Percentiles rank a stretch among this genome's conserved stretches.
These are phyloP conservation scores for Ganoderma lucidum DNA, from an alignment of 1,284 basidiomycete species.

Conservation along the genomic window DNA sequence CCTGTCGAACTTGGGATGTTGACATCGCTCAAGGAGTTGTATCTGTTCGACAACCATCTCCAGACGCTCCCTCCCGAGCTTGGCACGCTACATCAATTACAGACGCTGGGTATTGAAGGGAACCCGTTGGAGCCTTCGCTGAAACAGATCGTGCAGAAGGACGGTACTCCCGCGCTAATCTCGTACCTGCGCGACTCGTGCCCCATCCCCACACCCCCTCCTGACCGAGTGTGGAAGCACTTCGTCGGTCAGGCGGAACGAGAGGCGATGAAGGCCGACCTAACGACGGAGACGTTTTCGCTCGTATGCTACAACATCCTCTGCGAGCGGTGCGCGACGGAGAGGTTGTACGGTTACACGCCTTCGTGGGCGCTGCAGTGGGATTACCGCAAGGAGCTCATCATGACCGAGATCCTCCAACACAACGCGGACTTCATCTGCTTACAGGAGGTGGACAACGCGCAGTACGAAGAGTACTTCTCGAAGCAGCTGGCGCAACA, in stretches of 20 bases:
- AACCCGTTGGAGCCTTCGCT: slow-evolving; percentile 89
- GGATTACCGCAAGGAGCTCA: slow-evolving; percentile 94
- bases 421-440: slow-evolving; percentile 93
- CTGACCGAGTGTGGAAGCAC: slow-evolving; percentile 84
- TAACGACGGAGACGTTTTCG: slow-evolving; percentile 77
- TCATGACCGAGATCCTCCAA: slow-evolving; percentile 87
- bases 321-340: slow-evolving; percentile 91
- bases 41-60: slow-evolving; percentile 96
- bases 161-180: slow-evolving; percentile 90
- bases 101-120: slow-evolving; percentile 94
- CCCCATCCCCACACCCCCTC: slow-evolving; percentile 84
- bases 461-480: slow-evolving; percentile 96
- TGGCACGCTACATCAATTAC: slow-evolving; percentile 92
- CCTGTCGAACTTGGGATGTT: slow-evolving; percentile 94
- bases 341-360: slow-evolving; percentile 95
- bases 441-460: slow-evolving; percentile 93
- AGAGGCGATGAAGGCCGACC: slow-evolving; percentile 61
- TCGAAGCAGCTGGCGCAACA: slow-evolving; percentile 77
- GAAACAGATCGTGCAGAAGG: slow-evolving; percentile 89
- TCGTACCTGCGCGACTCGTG: slow-evolving; percentile 90
- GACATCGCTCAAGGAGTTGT: slow-evolving; percentile 89
- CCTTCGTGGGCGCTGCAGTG: slow-evolving; percentile 96
- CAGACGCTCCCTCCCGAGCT: slow-evolving; percentile 87
- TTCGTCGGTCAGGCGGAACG: slow-evolving; percentile 78
- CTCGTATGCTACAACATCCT: slow-evolving; percentile 96